Conservation (phyloP, 345 rosid species). For the Salix viminalis region DNA sequence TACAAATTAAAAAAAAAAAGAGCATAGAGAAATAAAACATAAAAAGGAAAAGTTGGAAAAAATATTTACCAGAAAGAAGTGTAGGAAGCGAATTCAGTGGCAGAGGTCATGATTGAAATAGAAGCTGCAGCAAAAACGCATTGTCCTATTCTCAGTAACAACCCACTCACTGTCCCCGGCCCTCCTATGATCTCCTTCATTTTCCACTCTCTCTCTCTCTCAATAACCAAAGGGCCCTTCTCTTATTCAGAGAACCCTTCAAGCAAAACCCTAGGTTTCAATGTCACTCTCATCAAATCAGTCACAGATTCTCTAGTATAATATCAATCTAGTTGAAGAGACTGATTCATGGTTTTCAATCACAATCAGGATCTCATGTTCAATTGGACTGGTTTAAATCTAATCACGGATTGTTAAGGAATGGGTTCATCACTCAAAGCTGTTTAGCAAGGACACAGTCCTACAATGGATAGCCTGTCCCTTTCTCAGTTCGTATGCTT, state of each 20-base stretch:
- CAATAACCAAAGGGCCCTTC: not conserved
- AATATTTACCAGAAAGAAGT: slow-evolving; percentile 72
- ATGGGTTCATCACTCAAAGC: not conserved
- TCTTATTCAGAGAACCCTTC: not conserved
- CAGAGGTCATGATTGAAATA: slow-evolving; percentile 64
- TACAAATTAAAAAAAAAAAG: not conserved
- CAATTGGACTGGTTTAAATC: no score
- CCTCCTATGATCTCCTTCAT: slow-evolving; percentile 84
- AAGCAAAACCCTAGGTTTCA: slow-evolving; percentile 22
- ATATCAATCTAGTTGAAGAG: not conserved
- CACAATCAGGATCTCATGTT: no score
- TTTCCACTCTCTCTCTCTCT: not conserved
- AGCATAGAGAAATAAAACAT: not conserved
- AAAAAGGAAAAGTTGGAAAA: not conserved
- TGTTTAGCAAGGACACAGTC: not conserved
- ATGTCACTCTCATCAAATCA: not conserved
- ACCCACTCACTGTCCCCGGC: slow-evolving; percentile 76
- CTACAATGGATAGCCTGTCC: not conserved
- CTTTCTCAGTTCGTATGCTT: not conserved
- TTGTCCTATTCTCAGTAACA: slow-evolving; percentile 66
- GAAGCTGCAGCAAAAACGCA: slow-evolving; percentile 74
- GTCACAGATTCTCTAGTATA: not conserved
- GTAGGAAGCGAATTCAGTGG: slow-evolving; percentile 49
- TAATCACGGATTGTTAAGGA: no score
- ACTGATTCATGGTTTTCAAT: no score